Evolutionary conservation across 2,329 filamentous ascomycete species (phyloP).

Genomic region (Phaeomoniella chlamydospora): DNA sequence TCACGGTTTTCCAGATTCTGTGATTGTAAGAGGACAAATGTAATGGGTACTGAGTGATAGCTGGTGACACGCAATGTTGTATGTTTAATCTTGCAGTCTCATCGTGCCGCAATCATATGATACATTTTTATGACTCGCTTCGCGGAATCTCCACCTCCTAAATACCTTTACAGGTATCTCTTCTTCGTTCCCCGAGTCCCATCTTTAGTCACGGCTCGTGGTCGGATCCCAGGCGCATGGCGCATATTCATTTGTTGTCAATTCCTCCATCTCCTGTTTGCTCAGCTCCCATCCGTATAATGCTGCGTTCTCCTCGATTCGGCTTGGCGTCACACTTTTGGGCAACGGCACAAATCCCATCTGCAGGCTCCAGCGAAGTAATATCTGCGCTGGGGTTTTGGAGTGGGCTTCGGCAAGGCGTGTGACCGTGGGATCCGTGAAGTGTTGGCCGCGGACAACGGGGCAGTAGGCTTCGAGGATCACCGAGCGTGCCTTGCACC

Average conservation of each 20-base stretch:
- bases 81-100: no score
- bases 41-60: no score
- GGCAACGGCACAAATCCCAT: conserved; percentile 49
- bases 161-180: background rate
- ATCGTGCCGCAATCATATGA: no score
- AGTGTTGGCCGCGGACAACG: conserved; percentile 28
- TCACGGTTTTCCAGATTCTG: no score
- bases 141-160: background rate
- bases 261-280: conserved; percentile 40
- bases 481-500: conserved; percentile 52
- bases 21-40: no score
- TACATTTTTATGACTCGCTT: no score
- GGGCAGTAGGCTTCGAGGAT: conserved; percentile 43
- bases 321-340: conserved; percentile 44
- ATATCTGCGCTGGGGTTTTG: conserved; percentile 43
- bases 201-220: conserved; percentile 8
- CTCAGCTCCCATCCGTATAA: conserved; percentile 47
- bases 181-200: background rate
- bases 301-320: conserved; percentile 46
- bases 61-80: no score
- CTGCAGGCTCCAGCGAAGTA: conserved; percentile 48
- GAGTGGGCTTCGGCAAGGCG: conserved; percentile 39
- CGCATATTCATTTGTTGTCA: conserved; percentile 40
- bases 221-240: conserved; percentile 45
- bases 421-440: conserved; percentile 38